Conservation (phyloP, 2,329 filamentous ascomycete genomes). For the Penicillium oxalicum region DNA sequence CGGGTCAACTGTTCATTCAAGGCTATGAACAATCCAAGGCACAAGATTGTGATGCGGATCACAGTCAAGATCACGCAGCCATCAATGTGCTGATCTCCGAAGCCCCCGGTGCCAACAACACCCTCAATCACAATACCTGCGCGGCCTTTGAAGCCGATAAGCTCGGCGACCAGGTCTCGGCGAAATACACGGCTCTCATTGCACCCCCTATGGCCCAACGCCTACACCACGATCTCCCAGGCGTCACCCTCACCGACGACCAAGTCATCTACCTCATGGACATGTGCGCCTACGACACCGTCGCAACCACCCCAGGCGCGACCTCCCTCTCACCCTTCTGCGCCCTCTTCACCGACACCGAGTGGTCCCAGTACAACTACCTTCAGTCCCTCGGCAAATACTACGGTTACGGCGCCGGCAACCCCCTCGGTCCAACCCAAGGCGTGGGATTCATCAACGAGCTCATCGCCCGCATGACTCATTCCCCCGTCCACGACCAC, state of each 20-base stretch:
- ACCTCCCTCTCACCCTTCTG: conserved; percentile 65
- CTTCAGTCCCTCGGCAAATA: conserved; percentile 74
- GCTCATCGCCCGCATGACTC: conserved; percentile 72
- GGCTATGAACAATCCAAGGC: conserved; percentile 61
- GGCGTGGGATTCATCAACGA: conserved; percentile 86
- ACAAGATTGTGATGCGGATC: conserved; percentile 35
- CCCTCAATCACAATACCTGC: conserved; percentile 69
- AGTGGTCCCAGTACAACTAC: conserved; percentile 79
- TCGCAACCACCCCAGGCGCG: conserved; percentile 52
- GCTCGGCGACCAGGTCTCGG: conserved; percentile 43
- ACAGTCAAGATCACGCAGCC: conserved; percentile 45
- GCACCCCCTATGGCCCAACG: conserved; percentile 61
- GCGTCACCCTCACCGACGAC: conserved; percentile 56
- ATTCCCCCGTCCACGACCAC: conserved; percentile 60
- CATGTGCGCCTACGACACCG: conserved; percentile 76
- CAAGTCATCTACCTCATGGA: conserved; percentile 77
- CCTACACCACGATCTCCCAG: conserved; percentile 62
- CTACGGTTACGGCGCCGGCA: conserved; percentile 73
- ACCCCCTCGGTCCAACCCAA: conserved; percentile 73
- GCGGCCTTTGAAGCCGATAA: conserved; percentile 59
- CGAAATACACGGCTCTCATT: conserved; percentile 58
- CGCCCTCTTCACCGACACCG: conserved; percentile 61
- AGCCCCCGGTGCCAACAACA: conserved; percentile 65
- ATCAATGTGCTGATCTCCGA: conserved; percentile 68
- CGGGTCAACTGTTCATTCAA: conserved; percentile 67